phyloP scores from a whole-genome alignment of 495 filamentous ascomycete species.

The Hypoxylon trugodes region DNA sequence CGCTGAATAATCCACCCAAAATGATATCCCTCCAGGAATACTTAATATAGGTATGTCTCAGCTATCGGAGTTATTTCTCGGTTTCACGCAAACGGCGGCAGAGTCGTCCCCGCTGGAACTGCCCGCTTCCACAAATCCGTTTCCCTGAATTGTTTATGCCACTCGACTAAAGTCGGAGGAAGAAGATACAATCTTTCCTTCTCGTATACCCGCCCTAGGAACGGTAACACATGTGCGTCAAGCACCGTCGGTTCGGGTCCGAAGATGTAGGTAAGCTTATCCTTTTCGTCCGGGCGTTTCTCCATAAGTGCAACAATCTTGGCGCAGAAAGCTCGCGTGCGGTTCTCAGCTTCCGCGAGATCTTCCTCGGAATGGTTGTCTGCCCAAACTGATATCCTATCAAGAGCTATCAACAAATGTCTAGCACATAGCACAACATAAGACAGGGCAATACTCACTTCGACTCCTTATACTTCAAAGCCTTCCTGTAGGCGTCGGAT shows the following conservation, averaged over 20 bases:
- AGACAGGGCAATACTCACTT: neutral
- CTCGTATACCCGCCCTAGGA: constrained; percentile 7
- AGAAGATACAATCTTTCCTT: constrained; percentile 6
- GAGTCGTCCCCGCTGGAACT: constrained; percentile 4
- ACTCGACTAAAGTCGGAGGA: neutral
- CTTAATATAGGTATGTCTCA: too few species aligned
- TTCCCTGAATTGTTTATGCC: constrained; percentile 6
- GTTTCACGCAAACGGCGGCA: too few species aligned
- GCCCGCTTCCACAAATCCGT: constrained; percentile 5
- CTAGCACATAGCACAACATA: neutral
- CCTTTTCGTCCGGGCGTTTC: neutral
- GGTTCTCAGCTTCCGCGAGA: neutral
- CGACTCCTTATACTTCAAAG: neutral
- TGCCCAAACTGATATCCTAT: neutral
- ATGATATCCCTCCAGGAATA: too few species aligned
- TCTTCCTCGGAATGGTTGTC: constrained; percentile 2
- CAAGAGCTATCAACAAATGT: neutral
- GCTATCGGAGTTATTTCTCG: too few species aligned
- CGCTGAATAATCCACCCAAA: too few species aligned
- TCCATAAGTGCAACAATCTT: neutral
- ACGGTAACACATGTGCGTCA: neutral
- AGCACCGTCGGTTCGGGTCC: neutral
- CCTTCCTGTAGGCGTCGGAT: constrained; percentile 2
- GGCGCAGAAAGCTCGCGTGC: constrained; percentile 1
- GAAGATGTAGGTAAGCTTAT: constrained; percentile 9